Base-by-base conservation (phyloP, 768 basidiomycete species). In the Trametes maxima region DNA sequence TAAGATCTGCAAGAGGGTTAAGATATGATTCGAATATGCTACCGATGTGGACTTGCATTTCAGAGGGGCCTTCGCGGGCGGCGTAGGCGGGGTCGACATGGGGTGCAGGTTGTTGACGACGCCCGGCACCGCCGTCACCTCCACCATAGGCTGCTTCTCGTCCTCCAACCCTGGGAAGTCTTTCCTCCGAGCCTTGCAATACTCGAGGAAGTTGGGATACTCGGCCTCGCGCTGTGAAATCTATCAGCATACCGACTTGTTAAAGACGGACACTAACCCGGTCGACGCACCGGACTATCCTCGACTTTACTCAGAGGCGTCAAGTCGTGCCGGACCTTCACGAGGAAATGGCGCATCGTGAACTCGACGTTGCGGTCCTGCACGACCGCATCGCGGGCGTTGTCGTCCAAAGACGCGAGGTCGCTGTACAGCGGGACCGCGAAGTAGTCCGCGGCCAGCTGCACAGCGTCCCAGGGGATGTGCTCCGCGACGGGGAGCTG, bases 311-410 rank as follows among this genome's bases (percentile, higher is more conserved):
- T 89, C 60, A 88, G 71, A 28, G 93, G 92, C 16, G 81, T 86
- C 67, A 95, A 69, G 71, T 94, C 93, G 21, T 67, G 74, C 52
- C 91, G 78, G 35, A 92, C 71, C 44, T 71, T 74, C 25, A 83
- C 69, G 19, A 81, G 82, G 67, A 80, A 81, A 69, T 88, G 92
- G 46, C 90, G 80, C 60, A 87, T 78, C 2, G 90, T 91, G 67
- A 87, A 90, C 69, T 90, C 90, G n/a, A 84, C 82, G 75, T 78
- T 79, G 59, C 90, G 79, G 67, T 94, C 92, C 72, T 92, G 89
- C 36, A 95, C 76, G 21, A 94, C 76, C 24, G 85, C 82, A 67
- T 92, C 89, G 51, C 79, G 68, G 19, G 88, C 71, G 50, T 81
- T 84, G 39, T 76, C 72, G 35, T 78, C 75, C 8, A 72, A 69